These are phyloP conservation scores for Tricladium varicosporioides DNA, from an alignment of 2,329 filamentous ascomycete species.

Conservation along the genomic window DNA sequence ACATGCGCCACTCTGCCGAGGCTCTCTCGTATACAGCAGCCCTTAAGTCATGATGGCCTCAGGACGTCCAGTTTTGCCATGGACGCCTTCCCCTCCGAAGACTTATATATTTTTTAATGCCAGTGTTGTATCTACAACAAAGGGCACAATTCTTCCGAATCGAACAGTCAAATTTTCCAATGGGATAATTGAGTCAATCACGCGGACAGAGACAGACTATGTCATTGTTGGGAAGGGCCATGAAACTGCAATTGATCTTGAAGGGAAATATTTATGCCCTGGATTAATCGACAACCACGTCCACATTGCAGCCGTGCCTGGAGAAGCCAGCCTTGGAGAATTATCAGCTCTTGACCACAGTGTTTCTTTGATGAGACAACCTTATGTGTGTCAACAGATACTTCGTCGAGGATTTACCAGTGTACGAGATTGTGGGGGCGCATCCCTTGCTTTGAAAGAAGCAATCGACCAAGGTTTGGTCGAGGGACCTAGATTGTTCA, in stretches of 20 bases:
- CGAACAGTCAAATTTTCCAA: constrained; percentile 35
- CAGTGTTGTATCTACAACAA: constrained; percentile 41
- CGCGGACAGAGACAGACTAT: background rate
- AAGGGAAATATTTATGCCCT: constrained; percentile 45
- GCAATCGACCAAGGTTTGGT: constrained; percentile 54
- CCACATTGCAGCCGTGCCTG: constrained; percentile 43
- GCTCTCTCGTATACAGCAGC: background rate
- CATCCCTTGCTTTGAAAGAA: constrained; percentile 52
- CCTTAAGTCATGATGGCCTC: background rate
- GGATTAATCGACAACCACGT: constrained; percentile 52
- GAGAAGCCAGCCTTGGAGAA: constrained; percentile 31
- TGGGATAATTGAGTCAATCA: constrained; percentile 32
- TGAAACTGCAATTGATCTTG: constrained; percentile 33
- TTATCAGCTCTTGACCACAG: background rate
- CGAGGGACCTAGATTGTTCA: constrained; percentile 53
- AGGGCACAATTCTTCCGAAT: constrained; percentile 33
- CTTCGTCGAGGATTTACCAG: constrained; percentile 56
- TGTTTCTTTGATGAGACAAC: constrained; percentile 36
- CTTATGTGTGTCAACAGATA: constrained; percentile 48
- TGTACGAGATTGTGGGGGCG: constrained; percentile 57
- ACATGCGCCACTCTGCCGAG: no score
- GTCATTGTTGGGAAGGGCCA: background rate
- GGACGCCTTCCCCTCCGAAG: background rate
- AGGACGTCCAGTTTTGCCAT: background rate
- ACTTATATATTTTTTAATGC: constrained; percentile 38